Percentiles rank a stretch among this genome's conserved stretches.
Evolutionary conservation across 2,329 filamentous ascomycete genomes (phyloP).

Genomic region (Calonectria montana): DNA sequence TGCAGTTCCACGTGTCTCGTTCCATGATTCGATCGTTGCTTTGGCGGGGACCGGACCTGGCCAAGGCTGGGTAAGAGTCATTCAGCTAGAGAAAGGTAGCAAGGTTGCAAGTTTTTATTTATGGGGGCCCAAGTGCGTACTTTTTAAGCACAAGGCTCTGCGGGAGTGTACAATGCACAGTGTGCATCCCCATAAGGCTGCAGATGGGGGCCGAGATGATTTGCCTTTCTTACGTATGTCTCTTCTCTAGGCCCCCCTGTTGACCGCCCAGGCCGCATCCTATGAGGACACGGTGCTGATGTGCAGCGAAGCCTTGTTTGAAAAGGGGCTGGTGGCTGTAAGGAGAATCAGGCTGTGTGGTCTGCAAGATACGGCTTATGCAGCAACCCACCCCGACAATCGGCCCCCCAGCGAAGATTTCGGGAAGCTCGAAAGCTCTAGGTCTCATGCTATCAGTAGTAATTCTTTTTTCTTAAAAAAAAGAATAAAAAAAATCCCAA

Average conservation of each 20-base stretch:
- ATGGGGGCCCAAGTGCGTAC: neutral
- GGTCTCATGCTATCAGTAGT: too few species aligned
- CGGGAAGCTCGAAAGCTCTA: too few species aligned
- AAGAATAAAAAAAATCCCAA: too few species aligned
- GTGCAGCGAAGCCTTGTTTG: neutral
- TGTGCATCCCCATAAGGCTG: neutral
- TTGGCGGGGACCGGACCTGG: neutral
- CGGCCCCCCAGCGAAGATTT: too few species aligned
- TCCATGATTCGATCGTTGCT: neutral
- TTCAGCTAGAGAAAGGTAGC: neutral
- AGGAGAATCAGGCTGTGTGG: neutral
- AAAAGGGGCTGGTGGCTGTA: neutral
- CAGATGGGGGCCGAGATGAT: neutral
- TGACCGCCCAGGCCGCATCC: neutral
- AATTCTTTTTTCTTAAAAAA: too few species aligned
- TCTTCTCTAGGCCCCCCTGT: neutral
- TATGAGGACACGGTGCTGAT: neutral
- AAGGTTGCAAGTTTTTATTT: neutral
- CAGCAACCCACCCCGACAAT: too few species aligned
- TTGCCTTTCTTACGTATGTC: neutral
- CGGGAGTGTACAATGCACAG: neutral
- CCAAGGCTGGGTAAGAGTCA: neutral
- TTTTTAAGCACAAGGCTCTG: neutral
- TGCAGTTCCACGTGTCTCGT: neutral
- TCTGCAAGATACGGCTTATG: too few species aligned